These are phyloP conservation scores for Nigrospora oryzae DNA, from an alignment of 2,329 filamentous ascomycete genomes.

Conservation along the genomic window DNA sequence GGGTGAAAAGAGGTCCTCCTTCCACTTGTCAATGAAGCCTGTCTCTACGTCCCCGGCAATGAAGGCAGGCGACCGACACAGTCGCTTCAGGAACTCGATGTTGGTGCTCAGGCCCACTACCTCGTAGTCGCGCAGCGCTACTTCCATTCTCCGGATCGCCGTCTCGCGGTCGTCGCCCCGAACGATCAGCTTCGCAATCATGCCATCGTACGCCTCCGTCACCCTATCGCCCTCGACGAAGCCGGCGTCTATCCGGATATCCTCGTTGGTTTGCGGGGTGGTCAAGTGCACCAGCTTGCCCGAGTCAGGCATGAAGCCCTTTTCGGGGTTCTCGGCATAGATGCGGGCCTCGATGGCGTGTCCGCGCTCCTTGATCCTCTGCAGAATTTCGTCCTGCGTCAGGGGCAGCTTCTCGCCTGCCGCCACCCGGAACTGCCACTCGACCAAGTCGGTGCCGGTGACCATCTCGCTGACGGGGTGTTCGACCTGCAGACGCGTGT, in stretches of 20 bases:
- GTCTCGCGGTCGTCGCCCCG: slow-evolving; percentile 69
- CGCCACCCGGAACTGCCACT: slow-evolving; percentile 85
- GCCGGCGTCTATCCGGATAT: slow-evolving; percentile 85
- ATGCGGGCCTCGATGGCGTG: slow-evolving; percentile 94
- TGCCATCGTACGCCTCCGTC: slow-evolving; percentile 92
- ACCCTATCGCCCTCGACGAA: slow-evolving; percentile 89
- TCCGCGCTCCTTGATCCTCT: slow-evolving; percentile 63
- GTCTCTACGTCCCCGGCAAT: slow-evolving; percentile 86
- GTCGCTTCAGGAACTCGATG: slow-evolving; percentile 88
- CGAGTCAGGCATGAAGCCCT: slow-evolving; percentile 89
- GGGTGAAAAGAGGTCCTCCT: slow-evolving; percentile 65
- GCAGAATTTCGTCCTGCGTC: slow-evolving; percentile 58
- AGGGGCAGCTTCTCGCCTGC: slow-evolving; percentile 49
- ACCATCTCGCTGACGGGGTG: slow-evolving; percentile 80
- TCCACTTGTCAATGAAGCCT: slow-evolving; percentile 88
- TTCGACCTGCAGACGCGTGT: slow-evolving; percentile 89
- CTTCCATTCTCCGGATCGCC: slow-evolving; percentile 72
- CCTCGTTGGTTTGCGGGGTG: slow-evolving; percentile 59
- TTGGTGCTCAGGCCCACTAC: slow-evolving; percentile 91
- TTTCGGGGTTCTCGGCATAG: slow-evolving; percentile 90
- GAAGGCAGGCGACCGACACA: slow-evolving; percentile 77
- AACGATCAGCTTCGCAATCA: slow-evolving; percentile 98
- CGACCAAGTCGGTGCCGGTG: slow-evolving; percentile 68
- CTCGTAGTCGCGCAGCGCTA: slow-evolving; percentile 81
- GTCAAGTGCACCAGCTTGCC: slow-evolving; percentile 77